These are phyloP conservation scores for Naganishia kalamii DNA, from an alignment of 768 basidiomycete species.

Conservation along the genomic window DNA sequence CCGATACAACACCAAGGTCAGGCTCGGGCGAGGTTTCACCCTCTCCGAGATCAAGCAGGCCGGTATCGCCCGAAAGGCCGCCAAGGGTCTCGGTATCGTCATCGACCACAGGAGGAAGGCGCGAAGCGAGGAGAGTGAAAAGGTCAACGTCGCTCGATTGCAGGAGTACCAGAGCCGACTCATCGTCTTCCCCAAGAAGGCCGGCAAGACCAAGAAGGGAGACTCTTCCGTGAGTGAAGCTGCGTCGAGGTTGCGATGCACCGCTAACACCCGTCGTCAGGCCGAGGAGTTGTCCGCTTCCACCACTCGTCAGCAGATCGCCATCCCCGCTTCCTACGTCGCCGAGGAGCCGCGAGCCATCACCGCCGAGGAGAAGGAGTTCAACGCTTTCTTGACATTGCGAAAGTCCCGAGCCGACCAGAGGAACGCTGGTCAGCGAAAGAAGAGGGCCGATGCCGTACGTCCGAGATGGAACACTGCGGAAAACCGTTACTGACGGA, in stretches of 20 bases:
- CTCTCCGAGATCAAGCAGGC: conserved; percentile 90
- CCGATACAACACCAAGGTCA: conserved; percentile 95
- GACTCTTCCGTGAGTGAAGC: conserved; percentile 69
- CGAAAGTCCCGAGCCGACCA: conserved; percentile 73
- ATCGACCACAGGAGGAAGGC: conserved; percentile 97
- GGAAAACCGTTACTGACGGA: not conserved
- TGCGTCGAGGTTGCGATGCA: no score
- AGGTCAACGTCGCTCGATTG: conserved; percentile 87
- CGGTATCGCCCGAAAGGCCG: conserved; percentile 88
- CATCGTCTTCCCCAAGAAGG: conserved; percentile 95
- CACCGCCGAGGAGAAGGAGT: conserved; percentile 78
- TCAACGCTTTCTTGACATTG: conserved; percentile 82
- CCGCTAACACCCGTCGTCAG: no score
- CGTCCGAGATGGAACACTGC: not conserved
- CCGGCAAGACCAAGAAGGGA: conserved; percentile 89
- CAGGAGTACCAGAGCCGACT: conserved; percentile 86
- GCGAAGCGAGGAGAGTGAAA: conserved; percentile 92
- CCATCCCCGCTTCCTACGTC: conserved; percentile 60
- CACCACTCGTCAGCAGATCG: conserved; percentile 57
- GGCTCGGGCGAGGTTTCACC: conserved; percentile 95
- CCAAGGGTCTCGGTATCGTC: conserved; percentile 82
- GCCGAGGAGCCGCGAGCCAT: conserved; percentile 89
- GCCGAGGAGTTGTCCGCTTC: conserved; percentile 73
- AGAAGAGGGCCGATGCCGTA: conserved; percentile 50
- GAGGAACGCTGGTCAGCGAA: conserved; percentile 80